These are phyloP conservation scores for Byssothecium circinans DNA, from an alignment of 2,329 filamentous ascomycete species.

Conservation along the genomic window DNA sequence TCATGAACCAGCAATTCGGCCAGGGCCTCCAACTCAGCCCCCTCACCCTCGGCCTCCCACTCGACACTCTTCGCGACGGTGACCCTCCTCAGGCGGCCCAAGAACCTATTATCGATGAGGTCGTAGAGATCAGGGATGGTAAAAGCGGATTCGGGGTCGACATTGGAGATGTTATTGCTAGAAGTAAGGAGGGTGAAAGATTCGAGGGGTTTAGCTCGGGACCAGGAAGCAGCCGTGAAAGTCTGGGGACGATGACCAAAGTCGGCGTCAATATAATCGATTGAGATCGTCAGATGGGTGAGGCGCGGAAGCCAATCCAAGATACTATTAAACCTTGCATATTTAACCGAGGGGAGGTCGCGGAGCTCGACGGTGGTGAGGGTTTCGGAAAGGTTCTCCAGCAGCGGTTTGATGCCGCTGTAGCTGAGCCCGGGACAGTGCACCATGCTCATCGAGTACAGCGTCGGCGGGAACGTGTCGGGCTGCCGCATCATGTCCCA, in stretches of 20 bases:
- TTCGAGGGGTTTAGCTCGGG: constrained; percentile 37
- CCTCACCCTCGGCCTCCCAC: constrained; percentile 41
- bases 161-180: constrained; percentile 35
- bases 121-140: constrained; percentile 46
- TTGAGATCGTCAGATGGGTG: constrained; percentile 45
- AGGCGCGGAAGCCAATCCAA: constrained; percentile 46
- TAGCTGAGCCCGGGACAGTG: constrained; percentile 48
- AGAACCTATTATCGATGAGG: constrained; percentile 44
- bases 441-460: constrained; percentile 39
- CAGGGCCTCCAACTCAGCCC: constrained; percentile 43
- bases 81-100: constrained; percentile 45
- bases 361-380: constrained; percentile 45
- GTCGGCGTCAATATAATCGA: constrained; percentile 51
- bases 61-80: constrained; percentile 42
- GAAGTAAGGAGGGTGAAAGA: constrained; percentile 45
- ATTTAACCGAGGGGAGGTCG: constrained; percentile 45
- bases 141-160: constrained; percentile 41
- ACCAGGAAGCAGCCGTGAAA: constrained; percentile 19
- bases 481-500: constrained; percentile 39
- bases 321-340: constrained; percentile 45
- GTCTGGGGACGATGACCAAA: constrained; percentile 36
- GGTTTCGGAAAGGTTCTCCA: constrained; percentile 34
- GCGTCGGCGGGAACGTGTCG: constrained; percentile 31
- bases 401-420: constrained; percentile 40
- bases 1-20: constrained; percentile 42